Evolutionary conservation across 164 flowering plant genomes (phyloP), one percentile per base, ranked within the genome.

Genomic region (Warburgia ugandensis): DNA sequence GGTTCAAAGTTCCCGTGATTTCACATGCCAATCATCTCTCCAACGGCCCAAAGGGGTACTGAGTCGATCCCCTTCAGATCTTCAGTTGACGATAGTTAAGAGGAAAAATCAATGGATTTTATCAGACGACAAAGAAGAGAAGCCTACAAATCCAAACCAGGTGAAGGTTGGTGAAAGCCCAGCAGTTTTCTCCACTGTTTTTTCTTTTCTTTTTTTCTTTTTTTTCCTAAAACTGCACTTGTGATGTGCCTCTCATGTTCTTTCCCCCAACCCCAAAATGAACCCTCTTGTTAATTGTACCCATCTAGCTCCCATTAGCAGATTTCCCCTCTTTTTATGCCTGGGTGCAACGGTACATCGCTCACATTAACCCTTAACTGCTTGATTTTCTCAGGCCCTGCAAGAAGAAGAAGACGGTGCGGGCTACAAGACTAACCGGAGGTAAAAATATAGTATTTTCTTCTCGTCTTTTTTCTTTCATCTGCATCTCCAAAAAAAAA

Each of bases 341-440:
- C 50, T 43, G 28, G 33, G 55, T 51, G 62, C 55, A 41, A 52
- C 50, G 37, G 17, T 35, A 35, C 21, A 28, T 39, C 28, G 32
- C 26, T 37, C 35, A 43, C 1, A 16, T 12, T 8, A 19, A 22
- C 6, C 49, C 22, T 6, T 17, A 20, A 4, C 13, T 7, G 4
- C 29, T 5, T 43, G 39, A 22, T 10, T 51, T 12, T 44, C 36
- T 23, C 29, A 59, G 52, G 50, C 48, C 17, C 31, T 26, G 14
- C 22, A 27, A 26, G 45, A 30, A 52, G 44, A 29, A 29, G 52
- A 27, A 49, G 51, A 21, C 16, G 54, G 9, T 6, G 30, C 25
- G 23, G 63, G 37, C 9, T 5, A 37, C 37, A 23, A 42, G 37
- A 22, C 23, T 17, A 23, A 30, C 3, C 11, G 10, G 33, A 57